Evolutionary conservation across 495 filamentous ascomycete genomes (phyloP), one percentile per base, ranked within the genome.

Genomic region (Lepidopterella palustris): DNA sequence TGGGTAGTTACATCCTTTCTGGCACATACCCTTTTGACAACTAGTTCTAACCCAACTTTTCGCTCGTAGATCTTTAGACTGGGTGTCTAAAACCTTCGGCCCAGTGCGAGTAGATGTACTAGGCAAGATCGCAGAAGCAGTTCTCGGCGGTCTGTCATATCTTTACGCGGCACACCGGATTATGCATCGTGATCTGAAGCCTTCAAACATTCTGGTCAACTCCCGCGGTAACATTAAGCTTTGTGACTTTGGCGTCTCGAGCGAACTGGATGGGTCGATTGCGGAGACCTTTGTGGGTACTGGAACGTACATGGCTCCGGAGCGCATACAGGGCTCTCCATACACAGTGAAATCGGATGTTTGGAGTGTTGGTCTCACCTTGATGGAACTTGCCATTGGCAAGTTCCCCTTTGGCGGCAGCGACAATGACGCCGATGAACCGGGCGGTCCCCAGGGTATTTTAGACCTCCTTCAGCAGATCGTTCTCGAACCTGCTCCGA

Each of bases 281-380:
- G 93, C 93, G 53, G 90, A 97, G 72, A 98, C 93, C 0, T 98
- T 98, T 63, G 93, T 98, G 6, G 93, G 93, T 25, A 98, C 93
- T 5, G 96, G 92, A 4, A 98, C 93, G 50, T 98, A 97, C 74
- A 98, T 98, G 93, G 93, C 93, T 0, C 93, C 93, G 0, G 93
- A 98, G 74, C 85, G 93, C 70, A 98, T 98, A 61, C 90, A 96
- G 69, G 93, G 93, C 28, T 89, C 91, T 53, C 89, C 89, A 61
- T 98, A 98, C 73, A 96, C 92, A 0, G 92, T 98, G 63, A 97
- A 96, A 72, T 96, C 91, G 3, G 93, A 98, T 66, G 93, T 98
- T 2, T 98, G 93, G 93, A 95, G 90, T 80, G 90, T 97, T 63
- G 93, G 95, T n/a, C 75, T 98, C 57, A 87, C 86, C 2, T 82